A percentile compares a stretch with the other conserved stretches of the same genome.
phyloP scores from a whole-genome alignment of 2,329 filamentous ascomycete genomes.

The Penicillium crustosum region DNA sequence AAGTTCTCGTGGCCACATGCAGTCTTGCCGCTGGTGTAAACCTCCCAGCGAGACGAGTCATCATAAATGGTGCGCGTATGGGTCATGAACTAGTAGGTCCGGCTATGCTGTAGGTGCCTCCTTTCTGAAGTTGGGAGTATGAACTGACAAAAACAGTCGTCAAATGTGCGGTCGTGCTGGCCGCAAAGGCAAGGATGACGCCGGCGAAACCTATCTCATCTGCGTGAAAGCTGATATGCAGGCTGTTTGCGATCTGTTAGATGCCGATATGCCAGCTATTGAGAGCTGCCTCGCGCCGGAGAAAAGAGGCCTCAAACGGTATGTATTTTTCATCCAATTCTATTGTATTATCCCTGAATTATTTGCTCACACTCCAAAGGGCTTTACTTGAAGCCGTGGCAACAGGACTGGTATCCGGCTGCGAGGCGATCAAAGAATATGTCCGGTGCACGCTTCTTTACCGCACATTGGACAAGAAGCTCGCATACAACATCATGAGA shows the following conservation, averaged over 20 bases:
- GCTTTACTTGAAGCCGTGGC: constrained; percentile 71
- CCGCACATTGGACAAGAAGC: constrained; percentile 53
- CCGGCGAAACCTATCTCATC: constrained; percentile 76
- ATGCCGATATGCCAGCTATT: constrained; percentile 69
- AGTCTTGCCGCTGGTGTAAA: constrained; percentile 83
- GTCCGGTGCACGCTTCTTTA: constrained; percentile 66
- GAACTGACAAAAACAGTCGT: constrained; percentile 46
- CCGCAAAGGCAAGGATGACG: constrained; percentile 73
- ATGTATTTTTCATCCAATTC: constrained; percentile 8
- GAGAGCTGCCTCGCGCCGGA: constrained; percentile 68
- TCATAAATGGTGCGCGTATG: constrained; percentile 73
- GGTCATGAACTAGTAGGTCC: constrained; percentile 74
- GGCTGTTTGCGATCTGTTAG: constrained; percentile 67
- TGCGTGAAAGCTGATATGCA: constrained; percentile 68
- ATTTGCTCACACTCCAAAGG: constrained; percentile 41
- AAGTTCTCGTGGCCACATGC: constrained; percentile 73
- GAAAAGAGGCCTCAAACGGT: constrained; percentile 67
- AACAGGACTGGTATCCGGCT: constrained; percentile 65
- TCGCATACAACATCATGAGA: constrained; percentile 57
- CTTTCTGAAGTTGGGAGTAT: neutral
- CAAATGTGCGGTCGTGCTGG: constrained; percentile 80
- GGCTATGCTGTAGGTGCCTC: constrained; percentile 62
- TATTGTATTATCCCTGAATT: neutral
- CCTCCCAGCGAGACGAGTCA: constrained; percentile 68
- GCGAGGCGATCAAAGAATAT: constrained; percentile 66